Percentiles rank a stretch among this genome's conserved stretches.
phyloP scores from a whole-genome alignment of 441 rosid genomes.

The Syzygium malaccense region DNA sequence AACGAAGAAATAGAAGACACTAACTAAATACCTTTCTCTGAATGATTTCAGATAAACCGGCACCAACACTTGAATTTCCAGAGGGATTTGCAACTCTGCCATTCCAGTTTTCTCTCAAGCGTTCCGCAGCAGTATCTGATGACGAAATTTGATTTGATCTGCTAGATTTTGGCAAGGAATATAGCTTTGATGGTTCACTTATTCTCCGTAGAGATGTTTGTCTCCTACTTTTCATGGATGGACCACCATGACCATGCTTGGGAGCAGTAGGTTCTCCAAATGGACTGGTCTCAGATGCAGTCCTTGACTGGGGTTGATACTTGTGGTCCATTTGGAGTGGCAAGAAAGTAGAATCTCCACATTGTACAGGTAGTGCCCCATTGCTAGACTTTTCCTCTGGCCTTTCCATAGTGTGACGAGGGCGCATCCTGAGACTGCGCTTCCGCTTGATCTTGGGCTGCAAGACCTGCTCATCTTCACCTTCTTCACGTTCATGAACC shows the following conservation, averaged over 20 bases:
- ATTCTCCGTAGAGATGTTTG: slow-evolving; percentile 61
- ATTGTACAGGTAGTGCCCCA: slow-evolving; percentile 42
- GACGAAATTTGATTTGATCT: slow-evolving; percentile 44
- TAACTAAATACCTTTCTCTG: slow-evolving; percentile 72
- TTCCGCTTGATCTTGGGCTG: slow-evolving; percentile 96
- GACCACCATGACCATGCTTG: slow-evolving; percentile 69
- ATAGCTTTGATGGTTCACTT: slow-evolving; percentile 64
- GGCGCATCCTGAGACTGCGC: slow-evolving; percentile 90
- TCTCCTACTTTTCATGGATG: slow-evolving; percentile 51
- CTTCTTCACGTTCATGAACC: slow-evolving; percentile 93
- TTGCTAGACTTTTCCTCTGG: slow-evolving; percentile 43
- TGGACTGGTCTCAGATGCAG: slow-evolving; percentile 40
- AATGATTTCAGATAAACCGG: slow-evolving; percentile 70
- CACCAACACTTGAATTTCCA: slow-evolving; percentile 46
- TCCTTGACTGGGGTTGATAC: slow-evolving; percentile 58
- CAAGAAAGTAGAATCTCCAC: slow-evolving; percentile 40
- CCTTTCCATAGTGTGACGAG: slow-evolving; percentile 74
- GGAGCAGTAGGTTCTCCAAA: slow-evolving; percentile 34
- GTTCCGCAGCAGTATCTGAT: slow-evolving; percentile 56
- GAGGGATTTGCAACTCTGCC: slow-evolving; percentile 37
- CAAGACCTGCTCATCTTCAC: slow-evolving; percentile 97
- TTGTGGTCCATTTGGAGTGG: slow-evolving; percentile 55
- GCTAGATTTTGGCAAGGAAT: slow-evolving; percentile 62
- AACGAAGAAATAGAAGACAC: background rate
- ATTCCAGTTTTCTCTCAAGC: slow-evolving; percentile 64